phyloP scores from a whole-genome alignment of 164 flowering plant species.

The Aristolochia californica region DNA sequence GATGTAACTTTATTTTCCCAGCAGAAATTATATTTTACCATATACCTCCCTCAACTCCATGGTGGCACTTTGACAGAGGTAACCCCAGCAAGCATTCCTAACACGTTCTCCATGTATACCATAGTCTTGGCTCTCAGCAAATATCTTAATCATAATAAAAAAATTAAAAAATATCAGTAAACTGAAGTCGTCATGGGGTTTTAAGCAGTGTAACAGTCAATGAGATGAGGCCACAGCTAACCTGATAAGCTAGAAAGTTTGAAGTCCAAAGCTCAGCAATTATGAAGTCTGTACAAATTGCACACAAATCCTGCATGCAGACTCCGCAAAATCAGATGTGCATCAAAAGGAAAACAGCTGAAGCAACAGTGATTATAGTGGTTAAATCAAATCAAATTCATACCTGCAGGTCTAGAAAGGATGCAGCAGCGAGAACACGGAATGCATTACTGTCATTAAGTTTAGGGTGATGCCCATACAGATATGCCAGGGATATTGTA shows the following conservation, averaged over 20 bases:
- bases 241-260: constrained; percentile 94
- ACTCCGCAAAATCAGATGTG: background rate
- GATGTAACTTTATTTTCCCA: no score
- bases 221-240: constrained; percentile 8
- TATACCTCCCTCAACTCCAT: constrained; percentile 89
- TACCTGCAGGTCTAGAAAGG: constrained; percentile 99
- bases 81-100: constrained; percentile 99
- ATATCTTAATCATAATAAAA: constrained; percentile 40
- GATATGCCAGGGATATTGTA: constrained; percentile 79
- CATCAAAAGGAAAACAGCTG: background rate
- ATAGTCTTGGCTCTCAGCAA: constrained; percentile 96
- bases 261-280: constrained; percentile 90
- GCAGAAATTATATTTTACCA: no score
- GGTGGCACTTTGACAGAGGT: constrained; percentile 90
- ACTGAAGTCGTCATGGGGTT: background rate
- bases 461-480: constrained; percentile 90
- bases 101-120: constrained; percentile 95
- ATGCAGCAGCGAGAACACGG: constrained; percentile 97
- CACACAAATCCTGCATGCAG: constrained; percentile 78
- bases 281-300: constrained; percentile 94
- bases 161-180: constrained; percentile 4
- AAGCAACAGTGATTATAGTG: background rate
- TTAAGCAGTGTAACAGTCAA: no score
- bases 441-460: constrained; percentile 87
- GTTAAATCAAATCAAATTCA: no score